Evolutionary conservation across 345 rosid species (phyloP).

Genomic region (Psidium guajava): DNA sequence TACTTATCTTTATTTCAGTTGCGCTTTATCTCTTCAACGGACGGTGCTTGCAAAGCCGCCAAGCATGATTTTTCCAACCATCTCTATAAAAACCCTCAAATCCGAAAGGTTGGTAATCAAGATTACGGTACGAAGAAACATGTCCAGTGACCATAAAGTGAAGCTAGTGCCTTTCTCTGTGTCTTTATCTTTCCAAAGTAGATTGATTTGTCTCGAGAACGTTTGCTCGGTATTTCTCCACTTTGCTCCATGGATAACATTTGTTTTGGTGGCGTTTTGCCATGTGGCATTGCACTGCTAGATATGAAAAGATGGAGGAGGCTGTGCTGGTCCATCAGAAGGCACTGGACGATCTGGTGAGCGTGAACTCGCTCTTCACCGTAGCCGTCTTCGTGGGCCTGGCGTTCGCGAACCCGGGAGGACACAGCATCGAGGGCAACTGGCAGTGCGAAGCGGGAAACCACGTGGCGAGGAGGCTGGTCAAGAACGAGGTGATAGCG

Average conservation of each 20-base stretch:
- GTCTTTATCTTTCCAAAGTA: background rate
- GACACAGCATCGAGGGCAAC: conserved; percentile 11
- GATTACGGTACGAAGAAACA: background rate
- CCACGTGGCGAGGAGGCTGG: background rate
- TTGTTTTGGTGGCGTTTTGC: background rate
- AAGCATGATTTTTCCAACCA: background rate
- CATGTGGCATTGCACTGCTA: background rate
- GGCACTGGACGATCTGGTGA: conserved; percentile 25
- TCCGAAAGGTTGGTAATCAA: background rate
- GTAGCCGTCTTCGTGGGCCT: conserved; percentile 24
- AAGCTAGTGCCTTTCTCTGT: background rate
- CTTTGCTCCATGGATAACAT: background rate
- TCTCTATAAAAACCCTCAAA: background rate
- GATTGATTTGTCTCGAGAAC: background rate
- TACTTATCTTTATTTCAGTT: background rate
- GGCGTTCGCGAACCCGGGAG: conserved; percentile 3
- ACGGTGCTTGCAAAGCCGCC: background rate
- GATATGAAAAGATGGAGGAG: background rate
- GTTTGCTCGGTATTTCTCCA: background rate
- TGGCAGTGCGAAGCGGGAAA: conserved; percentile 5
- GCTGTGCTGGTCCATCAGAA: background rate
- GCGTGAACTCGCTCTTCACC: conserved; percentile 28
- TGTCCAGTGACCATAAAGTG: rapidly evolving
- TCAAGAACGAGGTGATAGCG: conserved; percentile 19
- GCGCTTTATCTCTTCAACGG: background rate